Base-by-base conservation (phyloP, 805 yeast species). In the Candida tallmaniae region DNA sequence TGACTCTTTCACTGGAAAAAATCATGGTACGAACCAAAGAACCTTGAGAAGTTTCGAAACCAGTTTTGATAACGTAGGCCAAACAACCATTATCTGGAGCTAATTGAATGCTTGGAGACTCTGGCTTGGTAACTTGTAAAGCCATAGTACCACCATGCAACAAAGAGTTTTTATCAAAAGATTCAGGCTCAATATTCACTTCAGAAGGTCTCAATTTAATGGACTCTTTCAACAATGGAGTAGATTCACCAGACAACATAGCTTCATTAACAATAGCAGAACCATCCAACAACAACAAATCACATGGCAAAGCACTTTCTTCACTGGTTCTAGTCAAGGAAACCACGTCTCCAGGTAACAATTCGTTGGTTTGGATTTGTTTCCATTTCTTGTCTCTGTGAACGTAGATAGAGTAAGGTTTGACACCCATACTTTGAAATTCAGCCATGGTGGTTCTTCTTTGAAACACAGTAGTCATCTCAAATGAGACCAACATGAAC, bases 31-130 rank as follows among this genome's bases (percentile, higher is more conserved):
- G 83, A 36, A 93, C 98, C 39, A 93, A 75, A 35, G 95, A 84
- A 51, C 98, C 98, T 67, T 93, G 98, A 26, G 96, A 81, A 26
- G 98, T 93, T 64, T 93, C 98, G 54, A 93, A 93, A n/a, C 98
- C 98, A 29, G 97, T 90, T 58, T 86, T 88, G 27, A 84, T 68
- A 32, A 89, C 97, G 37, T 83, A 62, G 5, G 97, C 97, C 31
- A 89, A 59, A 20, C 96, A 95, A 58, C 98, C 98, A 24, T 72
- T 63, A 58, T 93, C 97, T 28, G 98, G 97, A 35, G 96, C 80
- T 22, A 73, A 50, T 10, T 81, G 76, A 29, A 81, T 55, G 24
- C 20, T 14, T 3, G 73, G 50, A 15, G 65, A 60, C 43, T 73
- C 75, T 10, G 93, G 83, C 30, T 78, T 58, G 26, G 95, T 80